Evolutionary conservation across 805 yeast species (phyloP).

Genomic region (Yamadazyma paraphyllophila): DNA sequence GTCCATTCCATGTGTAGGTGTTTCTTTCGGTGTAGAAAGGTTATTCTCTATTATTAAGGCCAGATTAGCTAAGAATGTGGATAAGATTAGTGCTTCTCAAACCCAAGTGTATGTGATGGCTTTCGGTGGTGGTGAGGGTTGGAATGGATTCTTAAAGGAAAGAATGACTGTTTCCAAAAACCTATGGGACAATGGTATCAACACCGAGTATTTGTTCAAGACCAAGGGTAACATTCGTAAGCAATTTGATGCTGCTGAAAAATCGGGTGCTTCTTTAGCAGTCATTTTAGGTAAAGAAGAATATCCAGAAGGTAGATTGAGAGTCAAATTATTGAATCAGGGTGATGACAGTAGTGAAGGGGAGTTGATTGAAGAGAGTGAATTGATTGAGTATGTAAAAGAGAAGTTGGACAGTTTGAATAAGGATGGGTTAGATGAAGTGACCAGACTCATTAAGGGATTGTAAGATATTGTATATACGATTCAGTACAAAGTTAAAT

Average conservation of each 20-base stretch:
- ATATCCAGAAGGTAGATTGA: conserved; percentile 71
- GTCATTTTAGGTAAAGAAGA: conserved; percentile 97
- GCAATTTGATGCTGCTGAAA: conserved; percentile 97
- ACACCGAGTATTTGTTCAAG: conserved; percentile 88
- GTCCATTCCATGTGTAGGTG: conserved; percentile 95
- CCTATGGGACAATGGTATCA: conserved; percentile 87
- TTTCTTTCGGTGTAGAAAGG: conserved; percentile 96
- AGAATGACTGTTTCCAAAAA: conserved; percentile 82
- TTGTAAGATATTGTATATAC: conserved; percentile 4
- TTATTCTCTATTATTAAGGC: conserved; percentile 85
- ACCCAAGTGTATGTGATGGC: conserved; percentile 97
- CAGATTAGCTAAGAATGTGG: conserved; percentile 57
- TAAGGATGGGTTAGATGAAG: conserved; percentile 58
- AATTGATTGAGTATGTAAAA: conserved; percentile 52
- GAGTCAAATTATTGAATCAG: conserved; percentile 86
- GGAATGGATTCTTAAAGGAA: conserved; percentile 90
- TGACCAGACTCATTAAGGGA: conserved; percentile 60
- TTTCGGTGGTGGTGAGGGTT: conserved; percentile 95
- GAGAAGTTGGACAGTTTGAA: conserved; percentile 35
- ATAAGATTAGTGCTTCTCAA: conserved; percentile 72
- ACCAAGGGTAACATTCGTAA: conserved; percentile 92
- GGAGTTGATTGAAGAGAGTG: conserved; percentile 61
- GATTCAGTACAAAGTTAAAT: not conserved
- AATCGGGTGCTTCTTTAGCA: conserved; percentile 84
- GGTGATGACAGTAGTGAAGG: conserved; percentile 88